Conservation (phyloP, 306 rosid genomes). For the Vigna radiata region DNA sequence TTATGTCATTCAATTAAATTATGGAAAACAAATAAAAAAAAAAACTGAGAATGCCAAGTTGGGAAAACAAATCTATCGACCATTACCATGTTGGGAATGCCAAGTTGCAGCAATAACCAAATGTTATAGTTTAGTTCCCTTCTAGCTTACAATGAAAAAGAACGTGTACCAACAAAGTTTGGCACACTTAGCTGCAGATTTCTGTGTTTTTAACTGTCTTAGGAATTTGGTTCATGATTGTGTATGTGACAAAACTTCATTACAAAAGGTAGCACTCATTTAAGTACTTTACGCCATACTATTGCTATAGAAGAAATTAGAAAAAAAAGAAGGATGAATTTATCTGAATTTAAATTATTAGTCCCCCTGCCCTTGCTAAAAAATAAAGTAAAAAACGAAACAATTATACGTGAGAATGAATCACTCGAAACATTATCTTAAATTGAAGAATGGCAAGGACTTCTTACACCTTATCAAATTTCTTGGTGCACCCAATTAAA, state of each 20-base stretch:
- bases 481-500: too few relatives aligned
- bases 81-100: neutral
- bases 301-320: neutral
- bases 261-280: neutral
- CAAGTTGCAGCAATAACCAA: neutral
- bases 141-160: conserved; percentile 1
- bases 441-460: too few relatives aligned
- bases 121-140: neutral
- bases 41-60: conserved; percentile 40
- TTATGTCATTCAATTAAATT: conserved; percentile 49
- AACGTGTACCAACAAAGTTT: conserved; percentile 13
- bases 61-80: neutral
- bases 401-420: too few relatives aligned
- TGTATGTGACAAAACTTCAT: neutral
- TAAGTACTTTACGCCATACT: neutral
- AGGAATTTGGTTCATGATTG: neutral
- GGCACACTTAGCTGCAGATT: neutral
- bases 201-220: neutral
- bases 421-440: too few relatives aligned
- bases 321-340: too few relatives aligned
- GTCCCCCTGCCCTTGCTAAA: too few relatives aligned
- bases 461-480: too few relatives aligned
- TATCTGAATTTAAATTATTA: too few relatives aligned
- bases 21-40: conserved; percentile 39
- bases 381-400: too few relatives aligned